Evolutionary conservation across 2,329 filamentous ascomycete genomes (phyloP).

Genomic region (Fusarium succisae): DNA sequence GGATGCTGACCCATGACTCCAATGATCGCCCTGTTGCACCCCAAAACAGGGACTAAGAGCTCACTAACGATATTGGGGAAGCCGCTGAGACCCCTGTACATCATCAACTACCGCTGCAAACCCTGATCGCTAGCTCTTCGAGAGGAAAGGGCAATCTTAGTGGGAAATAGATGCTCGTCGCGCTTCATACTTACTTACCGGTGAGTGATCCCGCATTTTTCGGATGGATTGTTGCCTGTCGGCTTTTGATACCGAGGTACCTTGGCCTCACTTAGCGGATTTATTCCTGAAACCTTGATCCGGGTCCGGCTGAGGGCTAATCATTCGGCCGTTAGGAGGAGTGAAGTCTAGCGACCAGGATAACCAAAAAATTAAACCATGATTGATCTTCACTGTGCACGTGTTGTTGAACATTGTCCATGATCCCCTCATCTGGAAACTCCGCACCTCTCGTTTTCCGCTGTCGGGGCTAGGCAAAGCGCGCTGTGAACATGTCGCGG

Average conservation of each 20-base stretch:
- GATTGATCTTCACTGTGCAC: fast-evolving
- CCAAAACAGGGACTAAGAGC: background rate
- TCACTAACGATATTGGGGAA: background rate
- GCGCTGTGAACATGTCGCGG: background rate
- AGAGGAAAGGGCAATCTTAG: background rate
- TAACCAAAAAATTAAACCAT: fast-evolving
- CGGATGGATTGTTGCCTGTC: no score
- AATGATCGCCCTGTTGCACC: background rate
- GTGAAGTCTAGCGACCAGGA: background rate
- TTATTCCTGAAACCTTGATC: background rate
- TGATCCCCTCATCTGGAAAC: background rate
- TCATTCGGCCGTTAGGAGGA: background rate
- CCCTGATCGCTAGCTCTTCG: background rate
- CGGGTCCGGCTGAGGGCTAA: background rate
- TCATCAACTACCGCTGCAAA: background rate
- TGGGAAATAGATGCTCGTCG: background rate
- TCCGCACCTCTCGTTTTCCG: background rate
- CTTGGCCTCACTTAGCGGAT: background rate
- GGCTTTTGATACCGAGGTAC: background rate
- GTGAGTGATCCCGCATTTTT: no score
- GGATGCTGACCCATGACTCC: background rate
- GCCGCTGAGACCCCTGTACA: background rate
- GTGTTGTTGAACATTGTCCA: background rate
- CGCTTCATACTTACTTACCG: no score
- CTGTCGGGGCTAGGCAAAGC: background rate